Percentiles rank a stretch among this genome's conserved stretches.
These are phyloP conservation scores for Discostella pseudostelligera DNA, from an alignment of 108 stramenopile genomes.

Conservation along the genomic window DNA sequence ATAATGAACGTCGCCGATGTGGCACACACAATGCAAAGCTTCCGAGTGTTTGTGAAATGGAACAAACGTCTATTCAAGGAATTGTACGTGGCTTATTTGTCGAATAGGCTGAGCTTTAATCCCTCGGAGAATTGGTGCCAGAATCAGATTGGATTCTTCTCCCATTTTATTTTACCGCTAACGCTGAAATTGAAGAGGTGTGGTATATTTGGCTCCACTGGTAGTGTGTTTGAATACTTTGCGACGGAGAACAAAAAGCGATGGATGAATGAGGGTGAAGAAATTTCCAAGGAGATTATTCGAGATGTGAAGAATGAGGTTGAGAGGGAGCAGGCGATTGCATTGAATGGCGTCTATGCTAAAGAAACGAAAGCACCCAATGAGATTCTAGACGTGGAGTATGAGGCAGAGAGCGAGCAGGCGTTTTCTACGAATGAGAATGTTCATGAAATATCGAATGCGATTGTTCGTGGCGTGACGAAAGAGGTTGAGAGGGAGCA, in stretches of 20 bases:
- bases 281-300: constrained; percentile 35
- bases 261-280: constrained; percentile 34
- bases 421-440: constrained; percentile 29
- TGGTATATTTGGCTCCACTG: constrained; percentile 41
- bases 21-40: constrained; percentile 60
- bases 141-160: constrained; percentile 55
- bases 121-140: constrained; percentile 50
- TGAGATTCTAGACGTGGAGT: too few relatives aligned
- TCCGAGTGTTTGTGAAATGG: constrained; percentile 58
- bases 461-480: constrained; percentile 35
- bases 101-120: constrained; percentile 22
- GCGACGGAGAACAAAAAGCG: constrained; percentile 37
- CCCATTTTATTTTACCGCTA: constrained; percentile 49
- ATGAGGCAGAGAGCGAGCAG: too few relatives aligned
- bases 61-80: constrained; percentile 52
- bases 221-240: constrained; percentile 42
- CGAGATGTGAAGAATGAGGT: constrained; percentile 34
- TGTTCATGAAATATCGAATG: constrained; percentile 27
- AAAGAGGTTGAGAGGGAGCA: constrained; percentile 14
- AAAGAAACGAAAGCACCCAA: too few relatives aligned
- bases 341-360: too few relatives aligned
- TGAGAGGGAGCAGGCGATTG: background rate
- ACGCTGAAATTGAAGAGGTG: constrained; percentile 36
- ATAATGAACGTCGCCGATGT: constrained; percentile 60
- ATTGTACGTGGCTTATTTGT: constrained; percentile 34